These are phyloP conservation scores for Phialemonium atrogriseum DNA, from an alignment of 2,329 filamentous ascomycete genomes.

Conservation along the genomic window DNA sequence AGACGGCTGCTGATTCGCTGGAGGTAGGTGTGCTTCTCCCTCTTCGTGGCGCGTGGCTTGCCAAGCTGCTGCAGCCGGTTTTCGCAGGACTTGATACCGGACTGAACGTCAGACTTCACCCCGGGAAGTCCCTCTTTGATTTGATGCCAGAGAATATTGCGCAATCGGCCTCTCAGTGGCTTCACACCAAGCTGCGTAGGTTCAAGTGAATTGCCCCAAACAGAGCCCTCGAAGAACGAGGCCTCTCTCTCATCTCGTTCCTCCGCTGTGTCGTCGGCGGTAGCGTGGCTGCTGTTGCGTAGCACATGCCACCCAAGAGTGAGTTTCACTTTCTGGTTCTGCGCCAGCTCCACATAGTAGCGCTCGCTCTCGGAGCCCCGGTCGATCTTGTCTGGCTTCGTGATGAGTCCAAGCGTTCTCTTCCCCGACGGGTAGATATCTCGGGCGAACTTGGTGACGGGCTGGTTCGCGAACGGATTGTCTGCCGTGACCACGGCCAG, in stretches of 20 bases:
- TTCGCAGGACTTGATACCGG: slow-evolving; percentile 14
- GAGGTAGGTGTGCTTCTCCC: slow-evolving; percentile 16
- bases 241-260: slow-evolving; percentile 23
- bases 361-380: slow-evolving; percentile 17
- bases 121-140: slow-evolving; percentile 22
- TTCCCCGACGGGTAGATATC: slow-evolving; percentile 15
- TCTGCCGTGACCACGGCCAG: slow-evolving; percentile 42
- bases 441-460: slow-evolving; percentile 31
- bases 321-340: slow-evolving; percentile 23
- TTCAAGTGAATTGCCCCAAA: slow-evolving; percentile 10
- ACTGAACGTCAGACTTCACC: slow-evolving; percentile 20
- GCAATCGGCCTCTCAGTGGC: slow-evolving; percentile 16
- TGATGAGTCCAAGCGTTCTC: slow-evolving; percentile 41
- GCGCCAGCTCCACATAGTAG: slow-evolving; percentile 18
- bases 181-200: slow-evolving; percentile 12
- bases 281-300: slow-evolving; percentile 24
- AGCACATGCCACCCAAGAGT: slow-evolving; percentile 30
- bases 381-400: slow-evolving; percentile 31
- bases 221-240: slow-evolving; percentile 22
- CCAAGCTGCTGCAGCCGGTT: slow-evolving; percentile 17
- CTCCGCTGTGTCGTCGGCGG: slow-evolving; percentile 14
- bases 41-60: slow-evolving; percentile 10
- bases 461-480: slow-evolving; percentile 45
- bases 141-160: slow-evolving; percentile 18
- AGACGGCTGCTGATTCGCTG: slow-evolving; percentile 7